phyloP scores from a whole-genome alignment of 192 early-diverging fungal genomes.

The Linnemannia zychae region DNA sequence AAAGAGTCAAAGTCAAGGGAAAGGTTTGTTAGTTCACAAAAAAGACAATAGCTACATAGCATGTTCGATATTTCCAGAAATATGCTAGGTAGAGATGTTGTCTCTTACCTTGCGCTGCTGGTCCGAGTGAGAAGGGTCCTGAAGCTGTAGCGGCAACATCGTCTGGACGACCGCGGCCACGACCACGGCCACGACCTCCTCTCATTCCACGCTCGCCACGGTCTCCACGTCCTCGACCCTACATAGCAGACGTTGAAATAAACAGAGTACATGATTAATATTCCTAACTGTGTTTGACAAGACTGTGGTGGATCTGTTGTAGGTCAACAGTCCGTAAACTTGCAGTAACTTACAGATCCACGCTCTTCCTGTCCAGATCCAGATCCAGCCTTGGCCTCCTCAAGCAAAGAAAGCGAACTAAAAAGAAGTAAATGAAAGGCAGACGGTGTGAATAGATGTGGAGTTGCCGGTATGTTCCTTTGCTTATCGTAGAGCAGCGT shows the following conservation, averaged over 20 bases:
- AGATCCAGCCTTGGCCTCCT: conserved; percentile 50
- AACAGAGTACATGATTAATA: conserved; percentile 9
- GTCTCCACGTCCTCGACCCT: conserved; percentile 31
- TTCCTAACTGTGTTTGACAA: too few species aligned
- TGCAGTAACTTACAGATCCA: conserved; percentile 12
- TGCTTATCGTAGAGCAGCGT: background rate
- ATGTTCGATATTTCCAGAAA: background rate
- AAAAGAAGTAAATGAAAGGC: background rate
- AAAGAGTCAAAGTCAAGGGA: background rate
- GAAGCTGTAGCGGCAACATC: conserved; percentile 58
- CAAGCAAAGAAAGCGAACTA: conserved; percentile 52
- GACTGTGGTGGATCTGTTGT: background rate
- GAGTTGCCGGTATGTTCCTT: background rate
- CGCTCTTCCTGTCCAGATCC: conserved; percentile 25
- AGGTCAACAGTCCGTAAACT: background rate
- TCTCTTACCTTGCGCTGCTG: conserved; percentile 47
- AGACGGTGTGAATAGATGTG: background rate
- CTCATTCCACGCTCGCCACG: conserved; percentile 54
- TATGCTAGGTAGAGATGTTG: too few species aligned
- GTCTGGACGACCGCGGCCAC: conserved; percentile 24
- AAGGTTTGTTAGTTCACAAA: background rate
- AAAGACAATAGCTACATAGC: background rate
- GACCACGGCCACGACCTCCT: conserved; percentile 63
- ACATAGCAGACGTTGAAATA: background rate
- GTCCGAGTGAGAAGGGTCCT: conserved; percentile 67